Conservation (phyloP, 83 land plant species). For the Isoetes engelmannii region DNA sequence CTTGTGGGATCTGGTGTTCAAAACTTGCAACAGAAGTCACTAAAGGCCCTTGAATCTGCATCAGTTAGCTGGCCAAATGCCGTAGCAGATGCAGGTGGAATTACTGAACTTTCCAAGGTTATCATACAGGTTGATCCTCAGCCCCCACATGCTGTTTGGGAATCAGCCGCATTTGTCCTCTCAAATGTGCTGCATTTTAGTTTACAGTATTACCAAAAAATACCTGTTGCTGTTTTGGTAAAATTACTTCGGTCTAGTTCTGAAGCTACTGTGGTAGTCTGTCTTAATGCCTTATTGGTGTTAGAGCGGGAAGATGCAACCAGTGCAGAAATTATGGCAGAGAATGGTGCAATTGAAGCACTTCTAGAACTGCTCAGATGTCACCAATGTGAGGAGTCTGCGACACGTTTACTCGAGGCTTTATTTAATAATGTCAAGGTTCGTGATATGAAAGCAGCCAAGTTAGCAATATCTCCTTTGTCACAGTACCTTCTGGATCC, state of each 20-base stretch:
- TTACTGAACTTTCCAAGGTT: conserved; percentile 74
- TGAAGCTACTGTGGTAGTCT: conserved; percentile 74
- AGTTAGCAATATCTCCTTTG: conserved; percentile 74
- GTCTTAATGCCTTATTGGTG: conserved; percentile 78
- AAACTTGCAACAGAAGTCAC: conserved; percentile 72
- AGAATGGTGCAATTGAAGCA: conserved; percentile 92
- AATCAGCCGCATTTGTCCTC: conserved; percentile 77
- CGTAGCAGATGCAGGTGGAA: conserved; percentile 92
- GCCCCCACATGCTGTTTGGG: conserved; percentile 90
- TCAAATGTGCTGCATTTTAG: conserved; percentile 80
- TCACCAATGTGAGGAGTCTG: conserved; percentile 96
- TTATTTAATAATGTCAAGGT: conserved; percentile 85
- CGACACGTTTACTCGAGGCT: conserved; percentile 75
- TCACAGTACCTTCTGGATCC: conserved; percentile 91
- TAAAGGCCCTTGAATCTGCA: conserved; percentile 76
- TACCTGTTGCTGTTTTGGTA: conserved; percentile 86
- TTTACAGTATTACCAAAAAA: conserved; percentile 78
- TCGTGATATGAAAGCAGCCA: conserved; percentile 75
- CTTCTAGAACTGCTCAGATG: conserved; percentile 75
- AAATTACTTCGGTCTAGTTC: conserved; percentile 71
- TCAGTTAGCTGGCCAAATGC: conserved; percentile 86
- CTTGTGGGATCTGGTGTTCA: conserved; percentile 68
- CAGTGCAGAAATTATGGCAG: conserved; percentile 92
- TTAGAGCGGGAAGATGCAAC: conserved; percentile 91
- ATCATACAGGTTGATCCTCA: conserved; percentile 80